Base-by-base conservation (phyloP, 306 rosid species). In the Oxytropis ochrocephala region DNA sequence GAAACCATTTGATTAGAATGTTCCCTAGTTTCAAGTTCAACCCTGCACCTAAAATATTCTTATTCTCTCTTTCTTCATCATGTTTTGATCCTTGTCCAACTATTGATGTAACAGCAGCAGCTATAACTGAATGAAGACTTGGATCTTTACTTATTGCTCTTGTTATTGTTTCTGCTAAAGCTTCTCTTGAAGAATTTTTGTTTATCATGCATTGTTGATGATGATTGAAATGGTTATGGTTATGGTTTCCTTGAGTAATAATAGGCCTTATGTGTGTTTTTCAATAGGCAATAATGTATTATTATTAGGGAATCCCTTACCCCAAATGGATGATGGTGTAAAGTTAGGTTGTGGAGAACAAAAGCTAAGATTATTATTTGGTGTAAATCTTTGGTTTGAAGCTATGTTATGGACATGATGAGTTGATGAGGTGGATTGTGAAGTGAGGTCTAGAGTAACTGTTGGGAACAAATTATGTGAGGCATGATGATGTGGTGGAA, bases 81-180 rank as follows among this genome's bases (percentile, higher is more conserved):
- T 18, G 67, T 58, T 70, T n/a, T 69, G 84, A 80, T 61, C 82
- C 69, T 38, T 77, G 72, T 46, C 83, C 88, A 2, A 80, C 83
- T 52, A 87, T 59, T 6, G 92, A 80, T 49, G 92, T 75, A 63
- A 87, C 83, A 11, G 92, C 87, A 32, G 87, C 83, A 16, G 85
- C 87, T 65, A 87, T 78, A 0, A 74, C 75, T 0, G 88, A 85
- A 7, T 73, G 80, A 82, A 87, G 83, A 58, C 80, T 76, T 2
- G 86, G 86, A 62, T 87, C 82, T 0, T 81, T 70, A 0, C 78
- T 83, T 36, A 87, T 87, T 67, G 87, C 92, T 51, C 82, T 85
- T 47, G 89, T 80, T 70, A 87, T 47, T 62, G 84, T 66, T 52
- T 87, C 89, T 6, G 84, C 85, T 50, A 87, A 78, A 39, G 75